Evolutionary conservation across 1,284 basidiomycete species (phyloP).

Genomic region (Jaminaea rosea): DNA sequence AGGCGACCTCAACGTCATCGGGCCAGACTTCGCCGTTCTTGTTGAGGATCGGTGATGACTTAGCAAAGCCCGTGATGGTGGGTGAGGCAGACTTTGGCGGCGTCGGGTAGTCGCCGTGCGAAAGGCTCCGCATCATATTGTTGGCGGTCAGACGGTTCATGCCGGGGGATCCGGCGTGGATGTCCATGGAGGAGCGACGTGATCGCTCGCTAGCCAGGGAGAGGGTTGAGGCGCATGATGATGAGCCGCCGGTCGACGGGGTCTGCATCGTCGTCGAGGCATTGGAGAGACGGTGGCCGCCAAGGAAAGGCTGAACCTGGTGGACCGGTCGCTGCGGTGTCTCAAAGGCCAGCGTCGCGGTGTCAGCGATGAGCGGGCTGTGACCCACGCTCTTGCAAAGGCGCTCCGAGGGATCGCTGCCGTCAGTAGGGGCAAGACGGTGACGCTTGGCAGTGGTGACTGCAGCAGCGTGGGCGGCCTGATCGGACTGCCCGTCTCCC

Average conservation of each 20-base stretch:
- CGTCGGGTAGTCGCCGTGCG: constrained; percentile 5
- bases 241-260: constrained; percentile 8
- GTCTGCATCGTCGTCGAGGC: constrained; percentile 18
- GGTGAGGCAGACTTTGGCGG: constrained; percentile 15
- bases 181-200: constrained; percentile 13
- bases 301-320: constrained; percentile 1
- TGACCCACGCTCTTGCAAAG: constrained; percentile 9
- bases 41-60: constrained; percentile 8
- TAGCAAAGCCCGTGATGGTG: constrained; percentile 6
- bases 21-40: constrained; percentile 49
- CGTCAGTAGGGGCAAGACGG: constrained; percentile 18
- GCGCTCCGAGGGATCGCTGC: too few species aligned
- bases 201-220: constrained; percentile 18
- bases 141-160: constrained; percentile 19
- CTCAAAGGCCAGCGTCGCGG: neutral
- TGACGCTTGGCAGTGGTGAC: constrained; percentile 30
- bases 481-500: constrained; percentile 3
- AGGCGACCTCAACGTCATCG: constrained; percentile 49
- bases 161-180: neutral
- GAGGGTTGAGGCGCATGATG: neutral
- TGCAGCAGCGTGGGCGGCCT: constrained; percentile 6
- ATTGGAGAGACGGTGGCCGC: constrained; percentile 7
- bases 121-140: too few species aligned
- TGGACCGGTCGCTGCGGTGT: constrained; percentile 1
- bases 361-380: constrained; percentile 17